phyloP scores from a whole-genome alignment of 495 filamentous ascomycete species.

The Aspergillus heteromorphus region DNA sequence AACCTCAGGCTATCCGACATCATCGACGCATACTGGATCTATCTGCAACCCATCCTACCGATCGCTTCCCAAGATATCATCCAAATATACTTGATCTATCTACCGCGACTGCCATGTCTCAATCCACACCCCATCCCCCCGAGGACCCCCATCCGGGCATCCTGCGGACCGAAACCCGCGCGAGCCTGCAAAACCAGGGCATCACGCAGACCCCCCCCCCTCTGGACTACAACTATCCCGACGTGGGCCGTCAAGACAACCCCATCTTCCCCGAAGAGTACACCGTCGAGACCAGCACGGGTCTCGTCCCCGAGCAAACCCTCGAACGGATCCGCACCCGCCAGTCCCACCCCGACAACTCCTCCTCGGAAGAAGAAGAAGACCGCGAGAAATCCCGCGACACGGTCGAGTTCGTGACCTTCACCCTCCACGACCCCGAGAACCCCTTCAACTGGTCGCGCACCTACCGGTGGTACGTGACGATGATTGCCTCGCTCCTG shows the following conservation, averaged over 20 bases:
- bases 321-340: slow-evolving; percentile 21
- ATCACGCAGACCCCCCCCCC: slow-evolving; percentile 19
- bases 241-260: slow-evolving; percentile 15
- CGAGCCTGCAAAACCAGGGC: slow-evolving; percentile 15
- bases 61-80: too few relatives aligned
- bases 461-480: slow-evolving; percentile 54
- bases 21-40: too few relatives aligned
- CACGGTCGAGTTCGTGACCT: slow-evolving; percentile 24
- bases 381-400: slow-evolving; percentile 23
- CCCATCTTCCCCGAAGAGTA: slow-evolving; percentile 32
- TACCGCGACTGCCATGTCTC: background rate
- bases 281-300: slow-evolving; percentile 25
- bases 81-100: too few relatives aligned
- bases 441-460: slow-evolving; percentile 51
- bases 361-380: too few relatives aligned
- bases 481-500: slow-evolving; percentile 45
- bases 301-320: slow-evolving; percentile 24
- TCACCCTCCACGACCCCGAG: slow-evolving; percentile 38
- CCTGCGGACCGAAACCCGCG: slow-evolving; percentile 17
- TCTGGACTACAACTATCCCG: slow-evolving; percentile 25
- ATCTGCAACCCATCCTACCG: too few relatives aligned
- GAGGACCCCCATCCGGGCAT: background rate
- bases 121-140: background rate
- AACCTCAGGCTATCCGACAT: too few relatives aligned
- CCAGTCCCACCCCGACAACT: background rate